A percentile compares a stretch with the other conserved stretches of the same genome.
Evolutionary conservation across 2,329 filamentous ascomycete genomes (phyloP).

Genomic region (Sclerotinia minor): DNA sequence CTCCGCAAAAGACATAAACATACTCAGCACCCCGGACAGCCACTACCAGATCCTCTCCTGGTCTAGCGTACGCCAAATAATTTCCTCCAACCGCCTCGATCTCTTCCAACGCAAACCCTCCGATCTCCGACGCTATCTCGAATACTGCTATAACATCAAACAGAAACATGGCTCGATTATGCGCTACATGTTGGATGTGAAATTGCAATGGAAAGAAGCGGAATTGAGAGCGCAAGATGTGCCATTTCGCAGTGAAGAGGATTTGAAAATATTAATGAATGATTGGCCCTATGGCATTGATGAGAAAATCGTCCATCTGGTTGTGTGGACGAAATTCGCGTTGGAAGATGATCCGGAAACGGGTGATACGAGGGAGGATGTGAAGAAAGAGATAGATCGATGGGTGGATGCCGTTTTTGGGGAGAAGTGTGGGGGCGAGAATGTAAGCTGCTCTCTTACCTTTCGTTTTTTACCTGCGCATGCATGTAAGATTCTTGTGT

Average conservation of each 20-base stretch:
- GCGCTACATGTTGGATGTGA: conserved; percentile 69
- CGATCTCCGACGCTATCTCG: conserved; percentile 74
- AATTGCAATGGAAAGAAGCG: conserved; percentile 63
- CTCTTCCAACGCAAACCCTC: conserved; percentile 75
- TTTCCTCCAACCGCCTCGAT: conserved; percentile 67
- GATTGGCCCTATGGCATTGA: conserved; percentile 95
- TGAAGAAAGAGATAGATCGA: conserved; percentile 64
- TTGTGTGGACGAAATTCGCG: conserved; percentile 90
- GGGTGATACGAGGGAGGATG: conserved; percentile 62
- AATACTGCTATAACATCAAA: conserved; percentile 64
- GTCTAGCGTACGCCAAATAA: conserved; percentile 63
- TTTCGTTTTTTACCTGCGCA: neutral
- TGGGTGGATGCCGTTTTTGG: conserved; percentile 71
- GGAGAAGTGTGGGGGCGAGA: conserved; percentile 50
- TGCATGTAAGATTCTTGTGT: neutral
- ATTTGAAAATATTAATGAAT: conserved; percentile 77
- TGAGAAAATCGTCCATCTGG: conserved; percentile 73
- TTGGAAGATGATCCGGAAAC: conserved; percentile 64
- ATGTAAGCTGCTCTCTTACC: conserved; percentile 48
- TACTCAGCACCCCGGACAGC: conserved; percentile 70
- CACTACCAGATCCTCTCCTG: conserved; percentile 66
- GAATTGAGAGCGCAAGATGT: conserved; percentile 48
- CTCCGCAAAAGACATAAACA: conserved; percentile 65
- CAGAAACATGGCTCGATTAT: conserved; percentile 73
- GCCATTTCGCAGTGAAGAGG: conserved; percentile 42